A percentile compares a stretch with the other conserved stretches of the same genome.
Evolutionary conservation across 176 grass and related monocot species (phyloP).

Genomic region (Puya raimondii): DNA sequence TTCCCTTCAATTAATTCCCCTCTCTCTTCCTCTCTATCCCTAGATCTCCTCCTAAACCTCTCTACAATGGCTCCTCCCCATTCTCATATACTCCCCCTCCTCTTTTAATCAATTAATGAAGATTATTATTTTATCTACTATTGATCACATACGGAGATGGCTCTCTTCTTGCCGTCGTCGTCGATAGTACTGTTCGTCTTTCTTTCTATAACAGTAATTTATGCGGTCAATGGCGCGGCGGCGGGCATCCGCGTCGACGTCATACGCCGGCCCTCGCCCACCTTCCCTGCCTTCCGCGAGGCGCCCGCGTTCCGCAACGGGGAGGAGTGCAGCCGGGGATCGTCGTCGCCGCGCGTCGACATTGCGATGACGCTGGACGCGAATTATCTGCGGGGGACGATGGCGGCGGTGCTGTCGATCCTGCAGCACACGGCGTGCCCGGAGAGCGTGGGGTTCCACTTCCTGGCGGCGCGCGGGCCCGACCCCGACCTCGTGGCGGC

Average conservation of each 20-base stretch:
- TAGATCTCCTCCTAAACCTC: conserved; percentile 33
- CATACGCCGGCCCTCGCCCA: not conserved
- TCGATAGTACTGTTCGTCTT: no score
- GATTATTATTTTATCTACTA: no score
- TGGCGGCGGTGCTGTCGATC: conserved; percentile 57
- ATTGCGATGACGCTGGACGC: conserved; percentile 72
- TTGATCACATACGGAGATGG: no score
- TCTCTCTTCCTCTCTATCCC: conserved; percentile 15
- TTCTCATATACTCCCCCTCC: not conserved
- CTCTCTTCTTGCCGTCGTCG: no score
- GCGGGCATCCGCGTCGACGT: conserved; percentile 39
- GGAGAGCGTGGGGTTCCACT: conserved; percentile 56
- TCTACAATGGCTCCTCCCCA: not conserved
- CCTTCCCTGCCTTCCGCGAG: conserved; percentile 31
- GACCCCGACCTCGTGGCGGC: conserved; percentile 29
- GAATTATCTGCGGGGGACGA: conserved; percentile 64
- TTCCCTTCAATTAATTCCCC: not conserved
- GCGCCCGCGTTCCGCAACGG: conserved; percentile 60
- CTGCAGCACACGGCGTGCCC: conserved; percentile 69
- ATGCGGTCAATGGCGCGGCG: not conserved
- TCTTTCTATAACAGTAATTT: no score
- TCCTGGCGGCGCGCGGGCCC: conserved; percentile 24
- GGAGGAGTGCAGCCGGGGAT: conserved; percentile 13
- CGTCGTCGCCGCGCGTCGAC: conserved; percentile 26
- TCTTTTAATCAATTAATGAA: not conserved